These are phyloP conservation scores for Fusarium brachygibbosum DNA, from an alignment of 2,329 filamentous ascomycete genomes.

Conservation along the genomic window DNA sequence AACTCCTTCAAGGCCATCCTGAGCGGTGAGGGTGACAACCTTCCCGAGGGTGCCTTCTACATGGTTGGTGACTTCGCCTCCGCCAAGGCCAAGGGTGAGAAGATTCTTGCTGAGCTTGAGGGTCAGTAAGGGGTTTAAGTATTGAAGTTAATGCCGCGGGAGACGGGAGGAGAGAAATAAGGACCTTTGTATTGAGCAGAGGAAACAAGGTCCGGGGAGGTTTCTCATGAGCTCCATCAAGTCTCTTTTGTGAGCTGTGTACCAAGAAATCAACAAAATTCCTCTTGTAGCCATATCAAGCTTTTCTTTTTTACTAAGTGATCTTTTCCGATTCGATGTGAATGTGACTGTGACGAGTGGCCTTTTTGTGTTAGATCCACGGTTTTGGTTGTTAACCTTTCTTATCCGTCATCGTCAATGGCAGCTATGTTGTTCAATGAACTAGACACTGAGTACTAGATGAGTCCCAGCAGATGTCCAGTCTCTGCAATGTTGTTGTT, in stretches of 20 bases:
- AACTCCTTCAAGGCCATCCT: slow-evolving; percentile 97
- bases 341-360: not conserved
- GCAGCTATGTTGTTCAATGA: no score
- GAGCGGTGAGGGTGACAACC: slow-evolving; percentile 92
- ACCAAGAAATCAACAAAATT: slow-evolving; percentile 68
- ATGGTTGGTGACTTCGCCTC: slow-evolving; percentile 98
- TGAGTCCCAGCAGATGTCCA: no score
- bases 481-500: no score
- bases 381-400: no score
- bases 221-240: slow-evolving; percentile 68
- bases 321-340: not conserved
- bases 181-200: slow-evolving; percentile 71
- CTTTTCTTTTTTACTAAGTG: slow-evolving; percentile 46
- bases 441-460: no score
- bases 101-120: slow-evolving; percentile 98
- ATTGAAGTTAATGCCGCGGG: slow-evolving; percentile 54
- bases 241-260: slow-evolving; percentile 73
- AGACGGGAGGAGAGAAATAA: slow-evolving; percentile 50
- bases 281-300: slow-evolving; percentile 57
- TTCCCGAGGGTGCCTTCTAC: slow-evolving; percentile 96
- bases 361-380: no score
- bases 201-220: slow-evolving; percentile 63
- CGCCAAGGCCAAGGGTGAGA: slow-evolving; percentile 96
- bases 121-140: slow-evolving; percentile 62
- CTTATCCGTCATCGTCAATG: no score